Evolutionary conservation across 2,329 filamentous ascomycete genomes (phyloP).

Genomic region (Camillea tinctor): DNA sequence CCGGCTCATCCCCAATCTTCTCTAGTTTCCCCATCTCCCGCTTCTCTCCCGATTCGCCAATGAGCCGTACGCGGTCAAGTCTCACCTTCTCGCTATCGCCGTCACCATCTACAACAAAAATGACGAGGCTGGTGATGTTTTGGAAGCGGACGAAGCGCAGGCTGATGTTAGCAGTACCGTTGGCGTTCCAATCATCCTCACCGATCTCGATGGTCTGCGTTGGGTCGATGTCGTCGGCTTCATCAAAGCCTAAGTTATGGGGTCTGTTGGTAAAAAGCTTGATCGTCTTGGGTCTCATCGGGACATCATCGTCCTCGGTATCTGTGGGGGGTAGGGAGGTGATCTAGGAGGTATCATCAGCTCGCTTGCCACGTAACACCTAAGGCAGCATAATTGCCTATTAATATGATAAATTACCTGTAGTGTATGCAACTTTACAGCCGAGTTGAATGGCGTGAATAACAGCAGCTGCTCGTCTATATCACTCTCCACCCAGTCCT

Average conservation of each 20-base stretch:
- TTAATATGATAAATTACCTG: conserved; percentile 45
- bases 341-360: conserved; percentile 54
- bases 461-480: conserved; percentile 96
- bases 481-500: conserved; percentile 94
- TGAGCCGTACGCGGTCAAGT: conserved; percentile 73
- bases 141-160: conserved; percentile 97
- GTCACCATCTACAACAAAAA: conserved; percentile 88
- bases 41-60: conserved; percentile 90
- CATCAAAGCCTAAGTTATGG: conserved; percentile 90
- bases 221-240: conserved; percentile 81
- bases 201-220: conserved; percentile 78
- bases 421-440: conserved; percentile 82
- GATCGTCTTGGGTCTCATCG: conserved; percentile 78
- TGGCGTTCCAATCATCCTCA: conserved; percentile 76
- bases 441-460: conserved; percentile 84
- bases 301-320: conserved; percentile 63
- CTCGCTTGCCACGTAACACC: conserved; percentile 4
- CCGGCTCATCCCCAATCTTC: conserved; percentile 80
- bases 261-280: conserved; percentile 85
- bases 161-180: conserved; percentile 69
- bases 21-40: conserved; percentile 91
- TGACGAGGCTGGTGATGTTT: conserved; percentile 78
- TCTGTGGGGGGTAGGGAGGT: conserved; percentile 69
- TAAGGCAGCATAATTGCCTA: not conserved
- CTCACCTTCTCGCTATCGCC: conserved; percentile 82